A percentile compares a stretch with the other conserved stretches of the same genome.
Conservation (phyloP, 1,139 yeast species). For the Diutina mesorugosa region DNA sequence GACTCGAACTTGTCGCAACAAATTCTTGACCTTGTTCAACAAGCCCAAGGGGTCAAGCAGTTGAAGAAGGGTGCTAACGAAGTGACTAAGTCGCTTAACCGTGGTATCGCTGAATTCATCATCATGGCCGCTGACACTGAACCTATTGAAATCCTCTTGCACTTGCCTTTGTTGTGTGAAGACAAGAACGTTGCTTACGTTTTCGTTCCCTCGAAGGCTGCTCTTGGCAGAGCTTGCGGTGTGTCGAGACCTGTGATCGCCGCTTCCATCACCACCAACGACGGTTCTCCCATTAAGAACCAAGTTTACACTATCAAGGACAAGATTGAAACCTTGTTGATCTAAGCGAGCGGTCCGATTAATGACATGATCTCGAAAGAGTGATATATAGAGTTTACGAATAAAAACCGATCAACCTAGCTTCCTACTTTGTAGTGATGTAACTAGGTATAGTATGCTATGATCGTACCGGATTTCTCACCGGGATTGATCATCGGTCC, state of each 20-base stretch:
- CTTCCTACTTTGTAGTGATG: neutral
- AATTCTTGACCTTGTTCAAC: slow-evolving; percentile 95
- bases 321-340: slow-evolving; percentile 95
- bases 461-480: too few species aligned
- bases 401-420: neutral
- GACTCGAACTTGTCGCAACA: slow-evolving; percentile 93
- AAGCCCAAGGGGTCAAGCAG: slow-evolving; percentile 96
- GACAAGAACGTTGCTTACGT: slow-evolving; percentile 99
- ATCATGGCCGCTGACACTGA: slow-evolving; percentile 99
- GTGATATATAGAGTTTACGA: slow-evolving; percentile 2
- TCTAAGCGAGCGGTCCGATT: slow-evolving; percentile 25
- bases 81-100: slow-evolving; percentile 98
- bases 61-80: slow-evolving; percentile 99
- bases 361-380: slow-evolving; percentile 3
- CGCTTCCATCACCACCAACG: slow-evolving; percentile 96
- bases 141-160: slow-evolving; percentile 97
- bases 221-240: slow-evolving; percentile 99
- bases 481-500: neutral
- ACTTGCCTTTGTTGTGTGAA: slow-evolving; percentile 94
- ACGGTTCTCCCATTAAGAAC: slow-evolving; percentile 93
- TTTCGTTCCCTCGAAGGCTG: slow-evolving; percentile 96
- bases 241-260: slow-evolving; percentile 99
- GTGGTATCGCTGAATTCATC: slow-evolving; percentile 99
- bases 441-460: neutral
- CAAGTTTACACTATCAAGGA: slow-evolving; percentile 97